Percentiles rank a stretch among this genome's conserved stretches.
phyloP scores from a whole-genome alignment of 768 basidiomycete species.

The Tylopilus intermedius region DNA sequence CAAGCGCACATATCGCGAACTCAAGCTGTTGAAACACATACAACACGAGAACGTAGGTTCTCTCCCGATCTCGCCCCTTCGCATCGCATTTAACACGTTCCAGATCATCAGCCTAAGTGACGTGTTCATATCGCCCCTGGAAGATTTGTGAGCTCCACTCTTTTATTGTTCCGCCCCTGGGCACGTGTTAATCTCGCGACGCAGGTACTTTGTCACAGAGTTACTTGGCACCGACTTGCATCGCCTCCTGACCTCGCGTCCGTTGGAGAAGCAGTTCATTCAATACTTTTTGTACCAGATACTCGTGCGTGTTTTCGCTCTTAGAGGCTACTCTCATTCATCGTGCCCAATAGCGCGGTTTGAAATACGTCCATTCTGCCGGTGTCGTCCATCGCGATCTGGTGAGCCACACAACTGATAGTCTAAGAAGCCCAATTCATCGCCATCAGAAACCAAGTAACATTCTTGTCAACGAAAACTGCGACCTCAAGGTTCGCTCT shows the following conservation, averaged over 20 bases:
- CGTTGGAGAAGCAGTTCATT: constrained; percentile 99
- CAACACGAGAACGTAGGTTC: constrained; percentile 90
- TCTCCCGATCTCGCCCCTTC: background rate
- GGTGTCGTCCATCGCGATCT: constrained; percentile 98
- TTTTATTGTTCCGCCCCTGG: background rate
- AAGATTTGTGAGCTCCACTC: constrained; percentile 72
- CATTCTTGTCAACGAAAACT: constrained; percentile 99
- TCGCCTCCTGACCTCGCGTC: constrained; percentile 91
- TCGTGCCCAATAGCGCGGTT: constrained; percentile 62
- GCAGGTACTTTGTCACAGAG: constrained; percentile 97
- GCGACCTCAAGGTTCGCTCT: constrained; percentile 81
- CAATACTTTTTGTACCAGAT: constrained; percentile 99
- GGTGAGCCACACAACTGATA: constrained; percentile 37
- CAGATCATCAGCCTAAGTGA: constrained; percentile 98
- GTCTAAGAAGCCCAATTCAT: background rate
- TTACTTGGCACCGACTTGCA: constrained; percentile 97
- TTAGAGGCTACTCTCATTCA: background rate
- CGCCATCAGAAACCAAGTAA: constrained; percentile 87
- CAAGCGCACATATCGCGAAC: constrained; percentile 95
- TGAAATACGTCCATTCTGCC: constrained; percentile 99
- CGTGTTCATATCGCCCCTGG: constrained; percentile 99
- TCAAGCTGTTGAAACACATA: constrained; percentile 97
- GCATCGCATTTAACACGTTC: constrained; percentile 5
- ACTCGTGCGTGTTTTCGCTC: constrained; percentile 50
- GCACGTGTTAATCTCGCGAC: background rate